phyloP scores from a whole-genome alignment of 306 rosid genomes.

The Parietaria judaica region DNA sequence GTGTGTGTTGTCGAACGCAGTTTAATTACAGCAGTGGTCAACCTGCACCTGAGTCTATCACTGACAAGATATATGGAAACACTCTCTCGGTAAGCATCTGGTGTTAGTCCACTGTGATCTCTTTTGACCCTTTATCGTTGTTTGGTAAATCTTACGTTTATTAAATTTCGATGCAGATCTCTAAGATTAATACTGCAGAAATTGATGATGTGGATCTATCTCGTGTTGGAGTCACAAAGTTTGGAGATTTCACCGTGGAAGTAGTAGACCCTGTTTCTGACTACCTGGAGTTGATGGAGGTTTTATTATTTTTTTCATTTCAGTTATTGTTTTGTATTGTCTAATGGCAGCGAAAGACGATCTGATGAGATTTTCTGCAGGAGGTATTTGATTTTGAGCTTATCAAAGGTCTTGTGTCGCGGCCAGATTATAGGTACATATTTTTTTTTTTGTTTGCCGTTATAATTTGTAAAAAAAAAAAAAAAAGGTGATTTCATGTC shows the following conservation, averaged over 20 bases:
- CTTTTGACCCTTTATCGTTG: neutral
- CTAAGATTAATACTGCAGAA: conserved; percentile 73
- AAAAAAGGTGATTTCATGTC: neutral
- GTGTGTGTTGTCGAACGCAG: conserved; percentile 29
- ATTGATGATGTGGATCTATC: conserved; percentile 90
- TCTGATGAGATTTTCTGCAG: conserved; percentile 43
- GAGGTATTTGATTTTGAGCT: conserved; percentile 80
- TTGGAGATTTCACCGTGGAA: conserved; percentile 76
- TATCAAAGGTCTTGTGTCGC: conserved; percentile 63
- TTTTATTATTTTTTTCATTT: neutral
- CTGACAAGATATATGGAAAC: conserved; percentile 95
- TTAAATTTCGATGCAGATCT: conserved; percentile 47
- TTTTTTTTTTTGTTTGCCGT: neutral
- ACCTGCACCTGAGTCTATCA: conserved; percentile 98
- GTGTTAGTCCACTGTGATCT: neutral
- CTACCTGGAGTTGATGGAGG: conserved; percentile 90
- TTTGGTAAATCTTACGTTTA: conserved; percentile 16
- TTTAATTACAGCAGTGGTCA: conserved; percentile 96
- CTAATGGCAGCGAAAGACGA: conserved; percentile 16
- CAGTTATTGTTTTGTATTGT: neutral
- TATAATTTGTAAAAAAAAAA: too few relatives aligned
- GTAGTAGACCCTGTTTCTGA: conserved; percentile 88
- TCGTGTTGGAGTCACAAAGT: conserved; percentile 52
- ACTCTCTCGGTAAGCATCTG: conserved; percentile 73
- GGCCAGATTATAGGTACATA: conserved; percentile 68